Conservation (phyloP, 73 alveolate species). For the Paramecium primaurelia region DNA sequence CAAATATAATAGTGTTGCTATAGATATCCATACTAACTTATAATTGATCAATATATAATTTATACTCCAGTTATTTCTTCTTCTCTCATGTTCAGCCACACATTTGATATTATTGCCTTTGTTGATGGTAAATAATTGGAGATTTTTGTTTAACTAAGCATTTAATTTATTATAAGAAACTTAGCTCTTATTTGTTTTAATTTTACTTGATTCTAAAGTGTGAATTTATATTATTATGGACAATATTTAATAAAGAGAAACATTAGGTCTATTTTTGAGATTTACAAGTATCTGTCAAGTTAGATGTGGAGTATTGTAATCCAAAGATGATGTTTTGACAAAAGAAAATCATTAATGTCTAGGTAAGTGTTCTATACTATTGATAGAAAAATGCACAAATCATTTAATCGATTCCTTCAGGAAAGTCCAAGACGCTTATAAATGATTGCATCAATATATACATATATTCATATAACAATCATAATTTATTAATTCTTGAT, state of each 20-base stretch:
- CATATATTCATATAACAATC: neutral
- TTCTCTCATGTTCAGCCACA: constrained; percentile 87
- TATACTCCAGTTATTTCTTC: constrained; percentile 35
- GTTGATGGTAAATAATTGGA: constrained; percentile 87
- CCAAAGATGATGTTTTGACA: neutral
- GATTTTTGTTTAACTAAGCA: constrained; percentile 70
- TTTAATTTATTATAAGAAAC: neutral
- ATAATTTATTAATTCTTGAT: neutral
- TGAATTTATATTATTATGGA: constrained; percentile 14
- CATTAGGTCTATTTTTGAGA: neutral
- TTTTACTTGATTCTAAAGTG: neutral
- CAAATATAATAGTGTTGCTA: constrained; percentile 95
- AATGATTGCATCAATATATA: neutral
- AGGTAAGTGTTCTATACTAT: neutral
- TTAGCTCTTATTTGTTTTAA: neutral
- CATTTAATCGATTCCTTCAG: neutral
- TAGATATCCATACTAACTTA: constrained; percentile 96
- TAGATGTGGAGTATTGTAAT: neutral
- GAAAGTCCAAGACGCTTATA: neutral
- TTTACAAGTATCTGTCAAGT: neutral
- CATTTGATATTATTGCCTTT: constrained; percentile 95
- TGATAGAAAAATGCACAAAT: neutral
- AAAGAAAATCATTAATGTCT: constrained; percentile 10
- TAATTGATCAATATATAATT: constrained; percentile 66
- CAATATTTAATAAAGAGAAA: constrained; percentile 4